Evolutionary conservation across 768 basidiomycete species (phyloP), one percentile per base, ranked within the genome.

Genomic region (Trametopsis cervina): DNA sequence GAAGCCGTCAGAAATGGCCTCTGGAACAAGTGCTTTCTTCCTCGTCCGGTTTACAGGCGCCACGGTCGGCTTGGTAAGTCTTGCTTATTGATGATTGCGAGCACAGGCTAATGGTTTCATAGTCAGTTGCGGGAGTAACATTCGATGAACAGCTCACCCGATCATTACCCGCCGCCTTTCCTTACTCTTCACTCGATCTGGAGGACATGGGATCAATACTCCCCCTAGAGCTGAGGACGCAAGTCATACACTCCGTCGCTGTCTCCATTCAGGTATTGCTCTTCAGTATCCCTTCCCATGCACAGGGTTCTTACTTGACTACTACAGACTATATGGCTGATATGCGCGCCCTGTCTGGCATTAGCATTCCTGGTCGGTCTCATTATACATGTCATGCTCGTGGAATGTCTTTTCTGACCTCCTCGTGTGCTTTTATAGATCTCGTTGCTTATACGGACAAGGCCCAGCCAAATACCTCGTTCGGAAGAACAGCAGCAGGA

Each of bases 31-130:
- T 59, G 88, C 87, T 10, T 92, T 91, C 64, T 91, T 92, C 66
- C 72, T 91, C 47, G 86, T 89, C 39, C 76, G 89, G 38, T 91
- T 91, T 66, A 90, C 88, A 29, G 89, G 89, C 7, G 86, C 89
- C 25, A 89, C 89, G 2, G 71, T 84, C 33, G 89, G 89, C 52
- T 65, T 92, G 68, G 89, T 88, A 63, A 56, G 82, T 61, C 11
- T 3, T 42, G 25, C 40, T 21, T 40, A 37, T 29, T 39, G 42
- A 42, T n/a, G 20, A 25, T 42, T 23, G 23, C 27, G 26, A 52
- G 23, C 33, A 25, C 49, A 40, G 47, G 47, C 57, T 46, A 51
- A 46, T 43, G 44, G 35, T 20, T 54, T 40, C 41, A 42, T 57
- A 91, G 89, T 79, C 89, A 40, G 71, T 86, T 23, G 81, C 89